Conservation (phyloP, 208 protist species). For the Leishmania tropica region DNA sequence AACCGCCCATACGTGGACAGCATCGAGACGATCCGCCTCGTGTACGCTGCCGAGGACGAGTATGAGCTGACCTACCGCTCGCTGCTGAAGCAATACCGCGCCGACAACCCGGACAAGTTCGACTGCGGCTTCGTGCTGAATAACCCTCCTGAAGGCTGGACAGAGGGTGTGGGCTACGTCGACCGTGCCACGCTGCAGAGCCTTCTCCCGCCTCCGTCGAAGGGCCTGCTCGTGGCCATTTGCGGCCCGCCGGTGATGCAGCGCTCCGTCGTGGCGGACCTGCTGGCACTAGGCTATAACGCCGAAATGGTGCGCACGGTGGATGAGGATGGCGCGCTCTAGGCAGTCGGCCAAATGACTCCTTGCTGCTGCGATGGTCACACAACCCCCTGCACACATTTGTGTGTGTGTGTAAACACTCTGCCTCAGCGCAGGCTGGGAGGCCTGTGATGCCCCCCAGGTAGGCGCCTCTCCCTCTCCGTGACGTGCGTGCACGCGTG, state of each 20-base stretch:
- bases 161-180: constrained; percentile 67
- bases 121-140: constrained; percentile 66
- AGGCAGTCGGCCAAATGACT: constrained; percentile 1
- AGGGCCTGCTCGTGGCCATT: constrained; percentile 70
- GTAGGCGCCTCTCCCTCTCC: not conserved
- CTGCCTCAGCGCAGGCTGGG: not conserved
- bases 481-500: not conserved
- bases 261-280: constrained; percentile 41
- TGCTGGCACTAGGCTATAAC: constrained; percentile 51
- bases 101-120: constrained; percentile 48
- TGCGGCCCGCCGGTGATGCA: constrained; percentile 80
- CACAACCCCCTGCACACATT: not conserved
- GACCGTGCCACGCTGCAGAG: constrained; percentile 64
- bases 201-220: constrained; percentile 43
- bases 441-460: not conserved
- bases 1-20: constrained; percentile 63
- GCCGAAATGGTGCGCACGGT: constrained; percentile 50
- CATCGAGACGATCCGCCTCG: constrained; percentile 57
- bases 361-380: not conserved
- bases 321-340: constrained; percentile 44
- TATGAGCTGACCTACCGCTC: constrained; percentile 61
- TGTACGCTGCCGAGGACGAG: constrained; percentile 73
- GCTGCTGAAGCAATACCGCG: constrained; percentile 47
- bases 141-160: constrained; percentile 65
- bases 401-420: constrained; percentile 8